Base-by-base conservation (phyloP, 106 monocot genomes). In the Alisma plantagoaquatica region DNA sequence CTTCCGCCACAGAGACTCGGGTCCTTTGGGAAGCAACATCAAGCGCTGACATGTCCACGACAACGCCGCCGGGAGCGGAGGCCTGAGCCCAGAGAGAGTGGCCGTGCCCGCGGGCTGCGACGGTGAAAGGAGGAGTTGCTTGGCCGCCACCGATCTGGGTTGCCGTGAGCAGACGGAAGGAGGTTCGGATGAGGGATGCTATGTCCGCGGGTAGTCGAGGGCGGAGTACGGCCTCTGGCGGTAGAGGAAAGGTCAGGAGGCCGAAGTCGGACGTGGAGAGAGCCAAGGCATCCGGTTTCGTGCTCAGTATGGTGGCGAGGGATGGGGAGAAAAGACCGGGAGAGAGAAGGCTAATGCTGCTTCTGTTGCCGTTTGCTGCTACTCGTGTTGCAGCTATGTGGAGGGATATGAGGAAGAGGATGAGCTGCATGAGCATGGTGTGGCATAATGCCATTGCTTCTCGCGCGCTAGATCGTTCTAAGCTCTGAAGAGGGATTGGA, bases 41-140 rank as follows among this genome's bases (percentile, higher is more conserved):
- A 28, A 27, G 44, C 23, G 46, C 59, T 49, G 46, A 70, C 92
- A 93, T 93, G 22, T 70, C 56, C 16, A 93, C 44, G 19, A 93
- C 93, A 2, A 93, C 77, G 10, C 93, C 93, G 29, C 59, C 66
- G 18, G 28, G 31, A 1, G 87, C 82, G 15, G 21, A 32, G 18
- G 87, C 93, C 51, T 93, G 93, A 45, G 87, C 93, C 61, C 70
- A 55, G 60, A 72, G 72, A 15, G 83, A 87, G 63, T 93, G 93
- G 15, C 93, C 93, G 66, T 87, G 87, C 29, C 93, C 93, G 16
- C 93, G 67, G 5, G 93, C 87, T 4, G 93, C 81, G 49, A 87
- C 49, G 17, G 79, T 68, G 54, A 83, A 35, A 2, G 64, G 51
- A n/a, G n/a, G n/a, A n/a, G n/a, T n/a, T n/a, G n/a, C n/a, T 14